A percentile compares a stretch with the other conserved stretches of the same genome.
Evolutionary conservation across 768 basidiomycete genomes (phyloP).

Genomic region (Phaeotremella fagi): DNA sequence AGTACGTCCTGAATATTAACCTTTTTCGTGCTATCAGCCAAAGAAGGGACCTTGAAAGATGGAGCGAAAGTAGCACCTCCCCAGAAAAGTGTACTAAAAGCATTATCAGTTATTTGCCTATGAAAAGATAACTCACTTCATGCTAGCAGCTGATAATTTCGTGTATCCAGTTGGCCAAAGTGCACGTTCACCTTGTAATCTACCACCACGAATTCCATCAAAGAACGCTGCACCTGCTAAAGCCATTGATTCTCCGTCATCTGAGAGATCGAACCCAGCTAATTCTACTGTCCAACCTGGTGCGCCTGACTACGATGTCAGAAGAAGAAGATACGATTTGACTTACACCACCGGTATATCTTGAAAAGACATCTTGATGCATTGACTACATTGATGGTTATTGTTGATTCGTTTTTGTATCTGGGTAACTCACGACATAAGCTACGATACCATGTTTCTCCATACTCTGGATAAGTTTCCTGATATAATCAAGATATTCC

Average conservation of each 20-base stretch:
- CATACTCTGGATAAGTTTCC: constrained; percentile 52
- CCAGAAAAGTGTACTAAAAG: constrained; percentile 80
- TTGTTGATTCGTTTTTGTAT: too few relatives aligned
- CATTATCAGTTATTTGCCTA: constrained; percentile 1
- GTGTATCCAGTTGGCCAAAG: constrained; percentile 89
- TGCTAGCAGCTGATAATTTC: constrained; percentile 85
- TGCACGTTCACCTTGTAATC: constrained; percentile 71
- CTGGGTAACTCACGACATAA: constrained; percentile 40
- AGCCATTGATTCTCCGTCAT: constrained; percentile 59
- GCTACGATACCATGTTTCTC: constrained; percentile 32
- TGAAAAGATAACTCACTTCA: constrained; percentile 54
- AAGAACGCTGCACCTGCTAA: constrained; percentile 84
- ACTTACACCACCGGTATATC: constrained; percentile 72
- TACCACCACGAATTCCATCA: constrained; percentile 62
- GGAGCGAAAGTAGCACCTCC: constrained; percentile 82
- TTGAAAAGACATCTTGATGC: constrained; percentile 95
- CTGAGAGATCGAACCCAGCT: constrained; percentile 74
- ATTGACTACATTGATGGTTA: too few relatives aligned
- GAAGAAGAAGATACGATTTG: background rate
- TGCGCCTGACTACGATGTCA: constrained; percentile 79
- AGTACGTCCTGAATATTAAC: constrained; percentile 70
- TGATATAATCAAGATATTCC: constrained; percentile 76
- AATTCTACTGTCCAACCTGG: constrained; percentile 90
- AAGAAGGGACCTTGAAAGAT: constrained; percentile 54
- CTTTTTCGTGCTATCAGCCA: constrained; percentile 53